Percentiles rank a stretch among this genome's conserved stretches.
Evolutionary conservation across 1,139 yeast species (phyloP).

Genomic region (Protomyces gravidus): DNA sequence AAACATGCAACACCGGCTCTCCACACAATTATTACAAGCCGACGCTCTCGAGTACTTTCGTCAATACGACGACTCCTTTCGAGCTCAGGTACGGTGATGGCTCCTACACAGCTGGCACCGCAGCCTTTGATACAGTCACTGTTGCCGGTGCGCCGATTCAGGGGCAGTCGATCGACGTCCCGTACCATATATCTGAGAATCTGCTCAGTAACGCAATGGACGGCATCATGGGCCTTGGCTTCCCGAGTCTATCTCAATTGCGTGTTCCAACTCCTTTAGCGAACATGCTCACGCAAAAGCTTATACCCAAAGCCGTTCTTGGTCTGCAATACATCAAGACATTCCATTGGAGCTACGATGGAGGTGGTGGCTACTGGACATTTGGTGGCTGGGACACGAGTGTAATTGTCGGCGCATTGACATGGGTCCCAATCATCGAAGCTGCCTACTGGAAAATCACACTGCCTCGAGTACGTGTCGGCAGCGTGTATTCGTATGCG

Average conservation of each 20-base stretch:
- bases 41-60: constrained; percentile 35
- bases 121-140: constrained; percentile 36
- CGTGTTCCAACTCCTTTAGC: constrained; percentile 8
- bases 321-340: constrained; percentile 24
- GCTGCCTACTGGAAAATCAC: constrained; percentile 99
- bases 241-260: constrained; percentile 6
- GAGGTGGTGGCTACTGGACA: constrained; percentile 77
- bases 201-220: constrained; percentile 15
- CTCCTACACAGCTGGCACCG: constrained; percentile 38
- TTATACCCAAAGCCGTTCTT: constrained; percentile 8
- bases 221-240: constrained; percentile 28
- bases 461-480: constrained; percentile 81
- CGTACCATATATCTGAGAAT: constrained; percentile 2
- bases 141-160: constrained; percentile 32
- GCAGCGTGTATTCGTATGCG: constrained; percentile 87
- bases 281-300: constrained; percentile 14
- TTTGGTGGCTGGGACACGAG: constrained; percentile 86
- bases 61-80: constrained; percentile 40
- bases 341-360: constrained; percentile 10
- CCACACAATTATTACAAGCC: constrained; percentile 43
- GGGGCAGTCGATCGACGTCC: constrained; percentile 19
- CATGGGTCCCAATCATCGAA: constrained; percentile 95
- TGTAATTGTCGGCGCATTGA: constrained; percentile 71
- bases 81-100: constrained; percentile 38
- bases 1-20: constrained; percentile 33